Conservation (phyloP, 176 grass and related monocot genomes). For the Coix lacrymajobi region DNA sequence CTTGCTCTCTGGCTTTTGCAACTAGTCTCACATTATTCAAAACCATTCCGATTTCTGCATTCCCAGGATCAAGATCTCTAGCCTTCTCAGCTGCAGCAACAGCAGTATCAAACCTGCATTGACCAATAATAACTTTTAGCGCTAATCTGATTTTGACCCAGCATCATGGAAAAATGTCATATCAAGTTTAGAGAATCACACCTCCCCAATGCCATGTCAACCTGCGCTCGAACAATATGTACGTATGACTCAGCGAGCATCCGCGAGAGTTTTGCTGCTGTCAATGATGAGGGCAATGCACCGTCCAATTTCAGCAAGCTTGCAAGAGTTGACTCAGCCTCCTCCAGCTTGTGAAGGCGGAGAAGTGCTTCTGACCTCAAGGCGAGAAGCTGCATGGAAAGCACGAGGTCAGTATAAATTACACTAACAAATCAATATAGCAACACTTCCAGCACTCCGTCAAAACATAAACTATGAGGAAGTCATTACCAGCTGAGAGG, state of each 20-base stretch:
- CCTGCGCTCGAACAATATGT: conserved; percentile 67
- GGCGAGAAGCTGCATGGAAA: conserved; percentile 59
- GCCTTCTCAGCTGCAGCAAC: conserved; percentile 78
- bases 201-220: conserved; percentile 94
- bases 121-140: conserved; percentile 22
- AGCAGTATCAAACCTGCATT: conserved; percentile 79
- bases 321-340: conserved; percentile 67
- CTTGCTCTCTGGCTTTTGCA: conserved; percentile 68
- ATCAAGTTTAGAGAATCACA: conserved; percentile 33
- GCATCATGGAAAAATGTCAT: conserved; percentile 6
- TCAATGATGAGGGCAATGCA: conserved; percentile 35
- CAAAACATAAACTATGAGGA: background rate
- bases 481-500: conserved; percentile 60
- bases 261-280: conserved; percentile 45
- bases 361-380: conserved; percentile 91
- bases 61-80: conserved; percentile 58
- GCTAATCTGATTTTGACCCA: background rate
- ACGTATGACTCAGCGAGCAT: conserved; percentile 72
- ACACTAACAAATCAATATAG: background rate
- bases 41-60: conserved; percentile 51
- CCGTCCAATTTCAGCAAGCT: conserved; percentile 52
- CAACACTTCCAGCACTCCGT: background rate
- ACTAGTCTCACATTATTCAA: conserved; percentile 74
- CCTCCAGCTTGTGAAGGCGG: conserved; percentile 65
- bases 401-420: conserved; percentile 1